phyloP scores from a whole-genome alignment of 1,139 yeast species.

The Pichia cactophila region DNA sequence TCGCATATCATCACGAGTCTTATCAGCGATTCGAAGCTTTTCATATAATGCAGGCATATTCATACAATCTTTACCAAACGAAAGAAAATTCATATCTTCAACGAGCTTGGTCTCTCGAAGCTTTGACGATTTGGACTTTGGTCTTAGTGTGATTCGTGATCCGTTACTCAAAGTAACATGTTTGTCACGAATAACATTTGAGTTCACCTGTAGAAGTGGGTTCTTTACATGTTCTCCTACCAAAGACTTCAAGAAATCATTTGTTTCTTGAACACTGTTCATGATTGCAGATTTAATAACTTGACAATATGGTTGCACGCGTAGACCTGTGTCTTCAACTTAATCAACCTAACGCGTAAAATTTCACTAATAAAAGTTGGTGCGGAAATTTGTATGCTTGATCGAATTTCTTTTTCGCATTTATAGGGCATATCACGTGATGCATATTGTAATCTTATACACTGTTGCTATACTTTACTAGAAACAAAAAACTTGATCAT shows the following conservation, averaged over 20 bases:
- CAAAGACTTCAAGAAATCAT: not conserved
- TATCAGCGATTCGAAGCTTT: conserved; percentile 3
- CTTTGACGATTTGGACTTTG: conserved; percentile 1
- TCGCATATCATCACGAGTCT: not conserved
- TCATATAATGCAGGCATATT: conserved; percentile 11
- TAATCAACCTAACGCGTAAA: no score
- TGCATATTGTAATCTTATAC: no score
- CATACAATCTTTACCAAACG: not conserved
- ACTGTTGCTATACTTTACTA: conserved; percentile 22
- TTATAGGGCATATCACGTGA: no score
- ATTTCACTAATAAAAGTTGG: no score
- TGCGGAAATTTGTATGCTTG: no score
- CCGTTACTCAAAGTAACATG: conserved; percentile 10
- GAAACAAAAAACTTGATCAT: conserved; percentile 67
- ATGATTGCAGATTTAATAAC: no score
- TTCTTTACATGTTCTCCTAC: not conserved
- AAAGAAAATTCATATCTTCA: not conserved
- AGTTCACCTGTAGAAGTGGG: not conserved
- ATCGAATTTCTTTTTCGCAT: no score
- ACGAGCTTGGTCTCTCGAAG: not conserved
- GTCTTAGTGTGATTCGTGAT: conserved; percentile 3
- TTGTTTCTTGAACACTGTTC: not conserved
- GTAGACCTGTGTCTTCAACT: no score
- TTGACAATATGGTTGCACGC: no score
- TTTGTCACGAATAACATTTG: conserved; percentile 1